phyloP scores from a whole-genome alignment of 805 yeast species.

The Yamadazyma phyllophila region DNA sequence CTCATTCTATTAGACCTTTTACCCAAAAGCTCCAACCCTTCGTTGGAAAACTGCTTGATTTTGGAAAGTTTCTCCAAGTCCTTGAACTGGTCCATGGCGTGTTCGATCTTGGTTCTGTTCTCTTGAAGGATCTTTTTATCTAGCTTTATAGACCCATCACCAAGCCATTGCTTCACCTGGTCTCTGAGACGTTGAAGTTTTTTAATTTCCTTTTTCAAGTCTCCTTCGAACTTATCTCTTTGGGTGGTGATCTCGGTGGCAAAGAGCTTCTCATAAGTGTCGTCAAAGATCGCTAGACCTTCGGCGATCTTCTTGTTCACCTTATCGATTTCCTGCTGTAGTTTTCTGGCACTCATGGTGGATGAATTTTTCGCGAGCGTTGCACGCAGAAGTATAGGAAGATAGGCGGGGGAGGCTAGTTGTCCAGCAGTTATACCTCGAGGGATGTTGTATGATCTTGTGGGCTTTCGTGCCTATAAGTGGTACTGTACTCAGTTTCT shows the following conservation, averaged over 20 bases:
- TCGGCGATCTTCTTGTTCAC: conserved; percentile 87
- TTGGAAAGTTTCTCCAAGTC: conserved; percentile 91
- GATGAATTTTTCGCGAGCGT: conserved; percentile 10
- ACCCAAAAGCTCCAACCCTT: conserved; percentile 74
- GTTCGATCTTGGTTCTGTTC: conserved; percentile 68
- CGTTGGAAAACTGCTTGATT: conserved; percentile 91
- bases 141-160: conserved; percentile 88
- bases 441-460: no score
- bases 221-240: conserved; percentile 90
- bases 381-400: no score
- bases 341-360: conserved; percentile 42
- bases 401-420: no score
- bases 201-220: conserved; percentile 90
- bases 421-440: no score
- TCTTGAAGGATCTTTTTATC: conserved; percentile 47
- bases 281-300: conserved; percentile 84
- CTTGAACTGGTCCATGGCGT: conserved; percentile 95
- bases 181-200: conserved; percentile 91
- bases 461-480: no score
- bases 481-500: no score
- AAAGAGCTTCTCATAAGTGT: conserved; percentile 79
- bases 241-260: conserved; percentile 80
- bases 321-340: conserved; percentile 81
- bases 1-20: conserved; percentile 19
- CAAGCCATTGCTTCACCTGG: conserved; percentile 92